A percentile compares a stretch with the other conserved stretches of the same genome.
These are phyloP conservation scores for Penicillium tannophilum DNA, from an alignment of 495 filamentous ascomycete genomes.

Conservation along the genomic window DNA sequence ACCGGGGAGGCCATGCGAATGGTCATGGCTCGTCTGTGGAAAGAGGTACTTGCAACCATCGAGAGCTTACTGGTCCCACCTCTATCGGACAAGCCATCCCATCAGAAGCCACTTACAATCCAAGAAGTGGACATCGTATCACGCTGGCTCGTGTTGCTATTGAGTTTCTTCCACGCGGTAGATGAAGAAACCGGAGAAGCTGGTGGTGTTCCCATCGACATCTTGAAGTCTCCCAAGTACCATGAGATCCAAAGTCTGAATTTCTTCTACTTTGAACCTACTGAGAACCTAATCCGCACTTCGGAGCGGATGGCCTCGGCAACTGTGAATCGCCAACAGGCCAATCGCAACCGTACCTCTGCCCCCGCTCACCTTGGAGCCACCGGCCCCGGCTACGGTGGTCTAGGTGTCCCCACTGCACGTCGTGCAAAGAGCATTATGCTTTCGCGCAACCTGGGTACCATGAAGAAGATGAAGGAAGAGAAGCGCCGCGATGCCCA, in stretches of 20 bases:
- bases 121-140: slow-evolving; percentile 95
- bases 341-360: slow-evolving; percentile 66
- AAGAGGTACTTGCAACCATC: slow-evolving; percentile 90
- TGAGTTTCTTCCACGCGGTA: slow-evolving; percentile 92
- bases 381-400: slow-evolving; percentile 61
- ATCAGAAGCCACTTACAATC: slow-evolving; percentile 81
- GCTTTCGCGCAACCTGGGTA: slow-evolving; percentile 91
- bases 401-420: slow-evolving; percentile 69
- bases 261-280: slow-evolving; percentile 97
- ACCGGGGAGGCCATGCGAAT: slow-evolving; percentile 92
- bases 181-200: slow-evolving; percentile 86
- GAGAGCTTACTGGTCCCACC: slow-evolving; percentile 91
- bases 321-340: slow-evolving; percentile 75
- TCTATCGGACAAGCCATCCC: slow-evolving; percentile 90
- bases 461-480: slow-evolving; percentile 93
- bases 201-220: slow-evolving; percentile 83
- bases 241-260: slow-evolving; percentile 93
- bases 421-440: slow-evolving; percentile 90
- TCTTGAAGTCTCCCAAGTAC: slow-evolving; percentile 95
- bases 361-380: slow-evolving; percentile 65
- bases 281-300: slow-evolving; percentile 87
- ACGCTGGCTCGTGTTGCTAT: slow-evolving; percentile 89
- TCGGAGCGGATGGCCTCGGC: slow-evolving; percentile 94
- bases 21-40: slow-evolving; percentile 98
- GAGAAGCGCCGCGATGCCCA: slow-evolving; percentile 94